Conservation (phyloP, 805 yeast genomes). For the Pichia cabralensis region DNA sequence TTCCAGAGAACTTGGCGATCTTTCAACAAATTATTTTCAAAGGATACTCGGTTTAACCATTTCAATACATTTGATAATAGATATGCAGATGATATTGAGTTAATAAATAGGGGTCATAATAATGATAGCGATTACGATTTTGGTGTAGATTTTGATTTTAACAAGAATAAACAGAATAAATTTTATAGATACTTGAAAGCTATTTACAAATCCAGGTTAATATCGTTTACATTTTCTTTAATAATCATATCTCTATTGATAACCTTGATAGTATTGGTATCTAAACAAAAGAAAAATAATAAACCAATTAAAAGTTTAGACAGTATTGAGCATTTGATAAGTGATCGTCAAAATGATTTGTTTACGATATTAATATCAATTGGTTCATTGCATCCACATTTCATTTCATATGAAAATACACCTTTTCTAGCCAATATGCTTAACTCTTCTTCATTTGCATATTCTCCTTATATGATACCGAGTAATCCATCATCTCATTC, state of each 20-base stretch:
- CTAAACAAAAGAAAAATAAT: too few relatives aligned
- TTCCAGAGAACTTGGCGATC: not conserved
- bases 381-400: constrained; percentile 90
- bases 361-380: constrained; percentile 47
- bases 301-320: too few relatives aligned
- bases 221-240: too few relatives aligned
- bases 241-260: too few relatives aligned
- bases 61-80: constrained; percentile 4
- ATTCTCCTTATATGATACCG: constrained; percentile 81
- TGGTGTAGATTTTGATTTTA: constrained; percentile 2
- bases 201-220: too few relatives aligned
- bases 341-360: not conserved
- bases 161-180: too few relatives aligned
- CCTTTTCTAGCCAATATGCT: constrained; percentile 61
- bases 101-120: constrained; percentile 7
- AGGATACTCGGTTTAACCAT: not conserved
- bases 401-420: constrained; percentile 53
- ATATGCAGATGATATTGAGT: constrained; percentile 7
- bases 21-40: not conserved
- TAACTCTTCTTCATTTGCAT: constrained; percentile 37
- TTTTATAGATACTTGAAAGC: too few relatives aligned
- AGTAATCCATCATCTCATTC: constrained; percentile 84
- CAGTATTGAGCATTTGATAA: too few relatives aligned
- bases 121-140: constrained; percentile 4
- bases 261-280: too few relatives aligned